Conservation (phyloP, 2,329 filamentous ascomycete genomes). For the Cercospora zeae-maydis region DNA sequence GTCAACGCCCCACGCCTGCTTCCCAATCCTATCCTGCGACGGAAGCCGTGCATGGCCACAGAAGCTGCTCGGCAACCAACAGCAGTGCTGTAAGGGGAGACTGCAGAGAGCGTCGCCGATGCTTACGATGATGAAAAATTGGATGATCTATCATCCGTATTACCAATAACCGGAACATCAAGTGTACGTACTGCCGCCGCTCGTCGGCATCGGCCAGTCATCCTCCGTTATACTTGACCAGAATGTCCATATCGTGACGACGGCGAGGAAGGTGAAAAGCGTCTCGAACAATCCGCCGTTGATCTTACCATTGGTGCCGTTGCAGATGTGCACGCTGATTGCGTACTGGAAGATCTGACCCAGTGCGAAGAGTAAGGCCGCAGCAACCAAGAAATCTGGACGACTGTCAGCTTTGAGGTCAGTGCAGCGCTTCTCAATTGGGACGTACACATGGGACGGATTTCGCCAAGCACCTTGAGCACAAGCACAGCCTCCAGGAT, state of each 20-base stretch:
- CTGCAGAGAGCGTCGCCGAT: neutral
- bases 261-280: conserved; percentile 80
- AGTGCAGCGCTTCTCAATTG: neutral
- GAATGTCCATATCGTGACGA: conserved; percentile 85
- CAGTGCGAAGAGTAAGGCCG: conserved; percentile 78
- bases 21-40: conserved; percentile 17
- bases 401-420: conserved; percentile 15
- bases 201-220: conserved; percentile 72
- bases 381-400: conserved; percentile 67
- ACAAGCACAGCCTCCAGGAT: conserved; percentile 80
- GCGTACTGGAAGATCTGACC: conserved; percentile 97
- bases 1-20: conserved; percentile 11
- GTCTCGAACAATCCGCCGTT: conserved; percentile 92
- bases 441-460: conserved; percentile 74
- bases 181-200: conserved; percentile 41
- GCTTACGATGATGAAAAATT: neutral
- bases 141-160: conserved; percentile 9
- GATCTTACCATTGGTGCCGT: conserved; percentile 76
- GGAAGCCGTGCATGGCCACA: conserved; percentile 5
- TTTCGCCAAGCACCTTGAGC: conserved; percentile 78
- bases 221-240: conserved; percentile 99
- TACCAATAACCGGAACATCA: conserved; percentile 14
- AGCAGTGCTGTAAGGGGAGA: conserved; percentile 12
- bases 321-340: conserved; percentile 85
- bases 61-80: neutral